Evolutionary conservation across 2,329 filamentous ascomycete genomes (phyloP).

Genomic region (Aspergillus sp.): DNA sequence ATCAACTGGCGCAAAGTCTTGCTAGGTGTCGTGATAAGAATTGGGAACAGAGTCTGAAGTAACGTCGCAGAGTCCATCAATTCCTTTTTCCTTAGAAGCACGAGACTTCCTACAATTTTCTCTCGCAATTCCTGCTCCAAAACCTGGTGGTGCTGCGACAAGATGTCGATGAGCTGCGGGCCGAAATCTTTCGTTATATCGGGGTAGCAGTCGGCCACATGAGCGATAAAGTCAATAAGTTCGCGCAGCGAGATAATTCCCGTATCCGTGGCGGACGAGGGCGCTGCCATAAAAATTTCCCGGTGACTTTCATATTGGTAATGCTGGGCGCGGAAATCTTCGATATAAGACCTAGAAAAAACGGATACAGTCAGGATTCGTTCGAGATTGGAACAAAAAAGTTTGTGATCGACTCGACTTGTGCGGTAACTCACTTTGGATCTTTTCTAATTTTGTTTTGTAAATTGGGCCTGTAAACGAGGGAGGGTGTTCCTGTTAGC

Average conservation of each 20-base stretch:
- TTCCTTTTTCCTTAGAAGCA: slow-evolving; percentile 85
- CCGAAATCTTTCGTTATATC: slow-evolving; percentile 75
- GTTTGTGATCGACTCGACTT: neutral
- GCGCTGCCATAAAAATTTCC: slow-evolving; percentile 86
- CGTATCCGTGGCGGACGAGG: slow-evolving; percentile 72
- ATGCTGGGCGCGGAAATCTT: slow-evolving; percentile 86
- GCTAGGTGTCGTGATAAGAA: slow-evolving; percentile 86
- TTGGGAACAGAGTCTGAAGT: slow-evolving; percentile 89
- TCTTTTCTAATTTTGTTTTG: slow-evolving; percentile 91
- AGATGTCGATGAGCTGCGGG: slow-evolving; percentile 74
- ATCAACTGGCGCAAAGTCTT: slow-evolving; percentile 82
- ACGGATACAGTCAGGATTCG: neutral
- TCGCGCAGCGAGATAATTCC: slow-evolving; percentile 84
- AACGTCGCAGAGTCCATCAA: slow-evolving; percentile 82
- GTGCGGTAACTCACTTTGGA: slow-evolving; percentile 60
- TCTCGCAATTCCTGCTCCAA: slow-evolving; percentile 84
- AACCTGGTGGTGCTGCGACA: slow-evolving; percentile 77
- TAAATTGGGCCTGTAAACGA: slow-evolving; percentile 65
- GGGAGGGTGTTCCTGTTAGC: slow-evolving; percentile 22
- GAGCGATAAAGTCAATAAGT: slow-evolving; percentile 88
- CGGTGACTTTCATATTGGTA: slow-evolving; percentile 88
- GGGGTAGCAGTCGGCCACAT: slow-evolving; percentile 91
- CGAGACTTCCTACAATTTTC: slow-evolving; percentile 89
- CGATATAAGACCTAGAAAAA: slow-evolving; percentile 70
- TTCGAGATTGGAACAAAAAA: neutral